These are phyloP conservation scores for Suhomyces taliae DNA, from an alignment of 1,139 yeast genomes.

Conservation along the genomic window DNA sequence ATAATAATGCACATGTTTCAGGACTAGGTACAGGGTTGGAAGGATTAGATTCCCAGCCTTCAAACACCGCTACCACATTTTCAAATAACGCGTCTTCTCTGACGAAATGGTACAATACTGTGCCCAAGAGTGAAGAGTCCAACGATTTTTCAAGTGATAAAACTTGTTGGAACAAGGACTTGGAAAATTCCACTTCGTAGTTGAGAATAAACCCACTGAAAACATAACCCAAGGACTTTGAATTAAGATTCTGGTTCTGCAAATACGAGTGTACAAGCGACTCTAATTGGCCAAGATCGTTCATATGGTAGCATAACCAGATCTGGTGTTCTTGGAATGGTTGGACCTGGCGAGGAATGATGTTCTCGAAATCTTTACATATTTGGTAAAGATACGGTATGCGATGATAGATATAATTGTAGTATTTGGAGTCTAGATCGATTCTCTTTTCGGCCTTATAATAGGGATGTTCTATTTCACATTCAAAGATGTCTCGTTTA, in stretches of 20 bases:
- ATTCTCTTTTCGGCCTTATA: conserved; percentile 13
- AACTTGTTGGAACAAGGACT: conserved; percentile 23
- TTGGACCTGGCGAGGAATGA: conserved; percentile 8
- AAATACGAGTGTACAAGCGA: conserved; percentile 21
- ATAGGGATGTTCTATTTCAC: conserved; percentile 20
- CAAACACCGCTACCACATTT: conserved; percentile 24
- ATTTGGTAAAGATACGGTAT: conserved; percentile 22
- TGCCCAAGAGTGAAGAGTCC: conserved; percentile 28
- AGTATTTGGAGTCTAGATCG: conserved; percentile 15
- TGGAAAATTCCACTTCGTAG: conserved; percentile 36
- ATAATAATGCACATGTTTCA: conserved; percentile 26
- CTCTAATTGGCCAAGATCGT: conserved; percentile 26
- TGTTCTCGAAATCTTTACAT: conserved; percentile 19
- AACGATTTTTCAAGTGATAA: conserved; percentile 21
- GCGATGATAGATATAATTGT: conserved; percentile 16
- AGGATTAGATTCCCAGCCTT: conserved; percentile 30
- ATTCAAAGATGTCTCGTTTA: conserved; percentile 1
- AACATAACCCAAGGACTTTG: conserved; percentile 30
- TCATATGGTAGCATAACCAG: conserved; percentile 37
- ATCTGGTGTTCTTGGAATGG: conserved; percentile 26
- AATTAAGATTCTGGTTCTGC: conserved; percentile 18
- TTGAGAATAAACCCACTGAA: conserved; percentile 31
- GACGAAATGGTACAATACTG: conserved; percentile 26
- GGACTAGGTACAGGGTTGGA: conserved; percentile 25
- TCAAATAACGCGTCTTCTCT: conserved; percentile 36